These are phyloP conservation scores for Mortierella sp. DNA, from an alignment of 371 early-diverging fungal genomes.

Conservation along the genomic window DNA sequence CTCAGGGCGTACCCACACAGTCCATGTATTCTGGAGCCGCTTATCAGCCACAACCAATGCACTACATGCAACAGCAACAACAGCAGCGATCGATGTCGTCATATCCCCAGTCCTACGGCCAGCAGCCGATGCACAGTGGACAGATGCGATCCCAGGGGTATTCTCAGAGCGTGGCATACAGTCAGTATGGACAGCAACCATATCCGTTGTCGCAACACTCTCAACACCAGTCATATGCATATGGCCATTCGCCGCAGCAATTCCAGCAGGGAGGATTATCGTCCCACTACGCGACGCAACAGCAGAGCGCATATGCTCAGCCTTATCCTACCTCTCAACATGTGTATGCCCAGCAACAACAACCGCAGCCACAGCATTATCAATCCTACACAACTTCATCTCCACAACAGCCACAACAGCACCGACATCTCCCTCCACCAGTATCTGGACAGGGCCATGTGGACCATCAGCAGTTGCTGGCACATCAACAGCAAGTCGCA, in stretches of 20 bases:
- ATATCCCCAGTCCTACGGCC: slow-evolving; percentile 26
- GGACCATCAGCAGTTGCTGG: slow-evolving; percentile 8
- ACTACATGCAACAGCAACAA: slow-evolving; percentile 27
- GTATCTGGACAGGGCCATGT: slow-evolving; percentile 10
- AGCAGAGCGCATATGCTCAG: slow-evolving; percentile 15
- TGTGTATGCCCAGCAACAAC: slow-evolving; percentile 25
- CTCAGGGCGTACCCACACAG: slow-evolving; percentile 8
- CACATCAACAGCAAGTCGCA: slow-evolving; percentile 24
- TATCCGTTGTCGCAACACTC: slow-evolving; percentile 14
- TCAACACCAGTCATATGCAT: slow-evolving; percentile 14
- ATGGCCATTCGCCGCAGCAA: slow-evolving; percentile 17
- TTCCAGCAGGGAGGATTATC: slow-evolving; percentile 27
- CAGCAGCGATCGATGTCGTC: slow-evolving; percentile 32
- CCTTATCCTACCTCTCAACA: slow-evolving; percentile 14
- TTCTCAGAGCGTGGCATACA: slow-evolving; percentile 15
- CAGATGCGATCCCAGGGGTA: slow-evolving; percentile 25
- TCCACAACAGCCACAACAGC: not conserved
- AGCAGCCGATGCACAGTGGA: slow-evolving; percentile 12
- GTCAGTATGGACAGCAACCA: slow-evolving; percentile 26
- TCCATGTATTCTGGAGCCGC: slow-evolving; percentile 11
- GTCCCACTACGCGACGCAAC: slow-evolving; percentile 20
- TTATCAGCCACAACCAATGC: slow-evolving; percentile 22
- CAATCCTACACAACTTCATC: slow-evolving; percentile 2
- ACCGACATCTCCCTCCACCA: slow-evolving; percentile 12
- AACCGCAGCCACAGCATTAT: slow-evolving; percentile 11